phyloP scores from a whole-genome alignment of 192 early-diverging fungal species.

The Chytriomyces confervae region DNA sequence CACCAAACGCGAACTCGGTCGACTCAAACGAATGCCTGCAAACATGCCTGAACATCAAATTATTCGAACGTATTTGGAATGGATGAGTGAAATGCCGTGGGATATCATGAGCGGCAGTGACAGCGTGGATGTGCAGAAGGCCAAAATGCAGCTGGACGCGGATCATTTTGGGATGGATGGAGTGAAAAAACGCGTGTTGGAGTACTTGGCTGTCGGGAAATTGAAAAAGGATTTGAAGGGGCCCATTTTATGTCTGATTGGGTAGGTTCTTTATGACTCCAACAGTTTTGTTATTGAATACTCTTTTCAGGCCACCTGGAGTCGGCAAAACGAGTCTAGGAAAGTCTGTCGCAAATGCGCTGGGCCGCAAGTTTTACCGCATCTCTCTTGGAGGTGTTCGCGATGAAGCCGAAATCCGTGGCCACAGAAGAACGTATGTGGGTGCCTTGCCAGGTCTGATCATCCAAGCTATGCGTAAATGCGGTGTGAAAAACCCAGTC shows the following conservation, averaged over 20 bases:
- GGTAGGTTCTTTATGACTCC: constrained; percentile 71
- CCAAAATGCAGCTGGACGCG: constrained; percentile 70
- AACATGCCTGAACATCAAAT: constrained; percentile 83
- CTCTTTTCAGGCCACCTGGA: constrained; percentile 40
- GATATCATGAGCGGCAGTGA: constrained; percentile 50
- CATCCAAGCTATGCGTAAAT: constrained; percentile 72
- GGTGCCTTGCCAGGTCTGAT: constrained; percentile 84
- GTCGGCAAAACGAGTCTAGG: constrained; percentile 88
- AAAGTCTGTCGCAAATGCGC: constrained; percentile 75
- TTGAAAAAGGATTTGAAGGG: constrained; percentile 75
- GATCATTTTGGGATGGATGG: constrained; percentile 85
- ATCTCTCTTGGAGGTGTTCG: constrained; percentile 83
- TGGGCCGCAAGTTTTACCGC: constrained; percentile 81
- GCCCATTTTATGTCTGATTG: constrained; percentile 75
- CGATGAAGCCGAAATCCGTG: constrained; percentile 88
- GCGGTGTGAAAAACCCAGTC: constrained; percentile 79
- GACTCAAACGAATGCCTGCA: constrained; percentile 73
- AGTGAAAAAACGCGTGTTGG: constrained; percentile 82
- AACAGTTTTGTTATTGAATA: background rate
- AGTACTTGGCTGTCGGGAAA: constrained; percentile 81
- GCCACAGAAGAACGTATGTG: constrained; percentile 87
- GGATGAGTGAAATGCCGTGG: constrained; percentile 81
- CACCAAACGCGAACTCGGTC: constrained; percentile 68
- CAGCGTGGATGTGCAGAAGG: constrained; percentile 68
- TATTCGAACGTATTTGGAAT: constrained; percentile 77